Evolutionary conservation across 73 alveolate genomes (phyloP), one percentile per base, ranked within the genome.

Genomic region (Blepharisma japonicum): DNA sequence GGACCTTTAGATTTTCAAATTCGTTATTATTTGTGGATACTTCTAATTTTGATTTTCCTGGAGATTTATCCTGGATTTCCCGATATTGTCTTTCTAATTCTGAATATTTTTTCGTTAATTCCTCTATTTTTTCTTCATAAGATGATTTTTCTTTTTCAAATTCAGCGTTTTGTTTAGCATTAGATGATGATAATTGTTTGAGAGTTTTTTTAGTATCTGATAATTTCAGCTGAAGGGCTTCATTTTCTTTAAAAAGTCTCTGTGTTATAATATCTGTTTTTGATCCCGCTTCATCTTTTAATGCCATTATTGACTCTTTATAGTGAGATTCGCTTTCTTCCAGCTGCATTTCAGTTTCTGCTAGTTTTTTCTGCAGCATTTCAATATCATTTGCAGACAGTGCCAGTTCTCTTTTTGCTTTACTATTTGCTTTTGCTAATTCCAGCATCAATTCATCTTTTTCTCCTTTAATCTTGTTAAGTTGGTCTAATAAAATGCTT

Each of bases 121-220:
- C 23, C 5, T 2, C 18, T n/a, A 20, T 20, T 25, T 25, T 61
- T 61, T 61, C 74, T 14, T 61, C 23, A 2, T 14, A 18, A 2
- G 38, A 14, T 14, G 74, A n/a, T 61, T 61, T 61, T 61, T 61
- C 74, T 61, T 25, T 14, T 61, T 61, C 74, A 14, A 61, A 25
- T 25, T 61, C 50, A 9, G 74, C 14, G 4, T 8, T 18, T 25
- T 61, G 74, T 48, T 61, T 61, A 8, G 74, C 14, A 25, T 14
- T 14, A n/a, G 47, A n/a, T 2, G 74, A n/a, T n/a, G 14, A 9
- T 18, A 61, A 48, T 5, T 61, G 74, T 2, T n/a, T 25, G 47
- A 61, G 14, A 9, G 74, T 61, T 61, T 61, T 61, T 25, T 61
- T 61, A 8, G 14, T 61, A 8, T 61, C 74, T 25, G 38, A 25